Conservation (phyloP, 768 basidiomycete species). For the Tricholoma furcatifolium region DNA sequence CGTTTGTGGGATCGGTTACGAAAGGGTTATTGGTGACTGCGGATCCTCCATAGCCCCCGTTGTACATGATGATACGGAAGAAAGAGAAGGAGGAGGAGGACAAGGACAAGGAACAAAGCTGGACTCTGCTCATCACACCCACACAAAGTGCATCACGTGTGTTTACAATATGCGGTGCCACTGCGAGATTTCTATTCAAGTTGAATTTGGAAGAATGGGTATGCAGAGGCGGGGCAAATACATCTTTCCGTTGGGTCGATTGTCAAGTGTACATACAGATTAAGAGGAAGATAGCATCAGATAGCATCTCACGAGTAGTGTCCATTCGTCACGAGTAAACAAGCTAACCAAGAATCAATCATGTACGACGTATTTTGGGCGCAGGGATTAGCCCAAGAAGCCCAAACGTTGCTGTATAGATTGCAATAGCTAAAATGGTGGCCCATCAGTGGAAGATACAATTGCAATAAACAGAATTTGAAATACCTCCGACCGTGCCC, state of each 20-base stretch:
- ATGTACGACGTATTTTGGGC: constrained; percentile 44
- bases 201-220: not conserved
- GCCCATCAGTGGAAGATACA: not conserved
- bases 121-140: not conserved
- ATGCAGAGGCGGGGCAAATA: not conserved
- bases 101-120: not conserved
- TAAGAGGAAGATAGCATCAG: constrained; percentile 3
- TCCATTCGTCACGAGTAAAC: constrained; percentile 2
- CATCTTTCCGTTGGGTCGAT: constrained; percentile 3
- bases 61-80: constrained; percentile 33
- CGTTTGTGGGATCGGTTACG: constrained; percentile 46
- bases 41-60: constrained; percentile 38
- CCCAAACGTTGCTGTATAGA: constrained; percentile 74
- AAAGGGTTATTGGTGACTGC: constrained; percentile 68
- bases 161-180: not conserved
- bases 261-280: not conserved
- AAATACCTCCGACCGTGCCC: constrained; percentile 63
- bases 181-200: not conserved
- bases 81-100: constrained; percentile 7
- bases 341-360: constrained; percentile 2
- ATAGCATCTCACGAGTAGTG: constrained; percentile 2
- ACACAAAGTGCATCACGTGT: constrained; percentile 13
- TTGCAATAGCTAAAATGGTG: constrained; percentile 50
- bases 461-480: not conserved
- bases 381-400: constrained; percentile 70